Evolutionary conservation across 2,329 filamentous ascomycete genomes (phyloP).

Genomic region (Colletotrichum incanum): DNA sequence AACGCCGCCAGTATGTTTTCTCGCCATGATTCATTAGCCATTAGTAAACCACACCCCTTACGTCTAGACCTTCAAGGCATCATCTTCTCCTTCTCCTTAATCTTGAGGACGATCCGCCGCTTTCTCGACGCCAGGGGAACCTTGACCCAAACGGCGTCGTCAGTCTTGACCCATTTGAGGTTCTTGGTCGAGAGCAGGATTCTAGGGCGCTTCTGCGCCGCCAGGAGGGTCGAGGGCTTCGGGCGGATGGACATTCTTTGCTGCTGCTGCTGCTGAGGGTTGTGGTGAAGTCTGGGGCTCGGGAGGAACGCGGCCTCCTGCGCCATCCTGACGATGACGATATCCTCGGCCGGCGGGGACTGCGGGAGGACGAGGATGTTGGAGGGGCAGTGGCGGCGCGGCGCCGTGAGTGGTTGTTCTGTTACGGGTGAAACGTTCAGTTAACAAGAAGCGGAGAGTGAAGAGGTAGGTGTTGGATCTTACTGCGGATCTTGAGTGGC

Average conservation of each 20-base stretch:
- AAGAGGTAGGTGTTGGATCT: not conserved
- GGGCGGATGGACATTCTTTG: not conserved
- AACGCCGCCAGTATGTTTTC: not conserved
- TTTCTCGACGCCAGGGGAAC: not conserved
- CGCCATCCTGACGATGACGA: not conserved
- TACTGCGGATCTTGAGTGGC: not conserved
- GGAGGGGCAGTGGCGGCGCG: not conserved
- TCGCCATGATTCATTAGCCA: not conserved
- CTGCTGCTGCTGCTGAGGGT: not conserved
- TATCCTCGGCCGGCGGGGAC: not conserved
- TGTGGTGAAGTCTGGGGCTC: not conserved
- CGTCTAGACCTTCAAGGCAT: not conserved
- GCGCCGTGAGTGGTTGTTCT: not conserved
- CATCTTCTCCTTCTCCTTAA: not conserved
- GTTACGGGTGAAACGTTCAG: not conserved
- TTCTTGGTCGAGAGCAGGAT: conserved; percentile 22
- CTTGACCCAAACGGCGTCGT: conserved; percentile 1
- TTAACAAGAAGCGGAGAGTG: not conserved
- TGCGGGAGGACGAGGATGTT: not conserved
- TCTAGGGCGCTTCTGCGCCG: not conserved
- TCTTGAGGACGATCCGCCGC: conserved; percentile 8
- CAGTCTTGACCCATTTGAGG: conserved; percentile 12
- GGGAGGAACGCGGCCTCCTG: not conserved
- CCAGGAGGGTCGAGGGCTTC: not conserved
- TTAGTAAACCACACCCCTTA: not conserved